These are phyloP conservation scores for Penicillium samsonianum DNA, from an alignment of 495 filamentous ascomycete genomes.

Conservation along the genomic window DNA sequence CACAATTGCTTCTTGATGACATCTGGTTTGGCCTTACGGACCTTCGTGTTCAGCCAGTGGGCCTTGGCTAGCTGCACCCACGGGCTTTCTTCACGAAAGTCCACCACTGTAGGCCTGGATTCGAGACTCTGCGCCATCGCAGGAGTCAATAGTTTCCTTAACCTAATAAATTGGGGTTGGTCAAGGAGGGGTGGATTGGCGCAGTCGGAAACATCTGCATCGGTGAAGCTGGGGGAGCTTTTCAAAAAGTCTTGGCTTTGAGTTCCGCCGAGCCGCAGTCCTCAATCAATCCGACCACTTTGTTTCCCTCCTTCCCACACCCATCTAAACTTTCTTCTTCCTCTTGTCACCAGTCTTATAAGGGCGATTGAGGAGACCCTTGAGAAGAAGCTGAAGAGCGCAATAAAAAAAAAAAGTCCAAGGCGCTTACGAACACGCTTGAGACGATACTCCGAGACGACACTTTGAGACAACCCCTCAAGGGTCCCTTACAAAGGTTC, in stretches of 20 bases:
- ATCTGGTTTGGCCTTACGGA: constrained; percentile 77
- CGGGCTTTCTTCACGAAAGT: constrained; percentile 74
- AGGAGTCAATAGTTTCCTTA: constrained; percentile 36
- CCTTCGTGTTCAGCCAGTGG: constrained; percentile 77
- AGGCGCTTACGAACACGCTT: background rate
- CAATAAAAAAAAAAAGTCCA: background rate
- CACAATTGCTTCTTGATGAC: constrained; percentile 88
- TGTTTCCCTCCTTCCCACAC: constrained; percentile 5
- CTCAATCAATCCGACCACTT: constrained; percentile 11
- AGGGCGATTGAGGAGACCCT: background rate
- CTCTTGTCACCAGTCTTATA: background rate
- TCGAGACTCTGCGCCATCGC: constrained; percentile 52
- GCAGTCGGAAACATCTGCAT: constrained; percentile 29
- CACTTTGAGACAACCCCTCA: background rate
- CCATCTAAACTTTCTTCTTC: background rate
- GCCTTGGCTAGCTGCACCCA: constrained; percentile 81
- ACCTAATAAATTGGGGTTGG: constrained; percentile 30
- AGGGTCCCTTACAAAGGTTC: background rate
- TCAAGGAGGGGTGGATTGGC: constrained; percentile 34
- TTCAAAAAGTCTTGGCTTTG: constrained; percentile 31
- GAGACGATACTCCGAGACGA: background rate
- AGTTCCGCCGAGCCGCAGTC: constrained; percentile 33
- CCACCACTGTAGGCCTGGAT: constrained; percentile 59
- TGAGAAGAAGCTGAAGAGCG: background rate
- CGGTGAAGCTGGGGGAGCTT: constrained; percentile 31